Base-by-base conservation (phyloP, 768 basidiomycete genomes). In the Botryobasidium botryosum region DNA sequence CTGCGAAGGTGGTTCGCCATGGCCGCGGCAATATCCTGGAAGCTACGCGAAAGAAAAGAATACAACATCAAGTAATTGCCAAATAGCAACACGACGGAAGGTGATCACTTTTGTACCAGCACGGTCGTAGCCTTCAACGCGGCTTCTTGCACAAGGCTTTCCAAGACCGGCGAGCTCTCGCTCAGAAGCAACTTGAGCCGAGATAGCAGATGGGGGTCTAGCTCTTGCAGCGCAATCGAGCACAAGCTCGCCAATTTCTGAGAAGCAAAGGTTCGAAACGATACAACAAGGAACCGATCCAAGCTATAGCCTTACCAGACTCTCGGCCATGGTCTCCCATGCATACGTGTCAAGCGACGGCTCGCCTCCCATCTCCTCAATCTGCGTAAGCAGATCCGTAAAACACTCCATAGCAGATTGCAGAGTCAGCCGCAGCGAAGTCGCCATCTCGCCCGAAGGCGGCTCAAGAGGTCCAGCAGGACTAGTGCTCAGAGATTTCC, bases 241-340 rank as follows among this genome's bases (percentile, higher is more conserved):
- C 86, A 87, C 26, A 88, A 65, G 3, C 83, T 76, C 3, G 82
- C 79, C 17, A 90, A 64, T 83, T 88, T 90, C 86, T 90, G 52
- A 23, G 5, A 40, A 4, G 28, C 12, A 13, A 12, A 25, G 23
- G 12, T 42, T 31, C n/a, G n/a, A n/a, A n/a, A n/a, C n/a, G n/a
- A 7, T 12, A 31, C n/a, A 12, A 29, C 37, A 40, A 27, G 23
- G 27, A 25, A 15, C 17, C 23, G 6, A 21, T 24, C 41, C 6
- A 5, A 43, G 26, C 21, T 40, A 18, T 25, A 35, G 32, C 60
- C 73, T 39, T 52, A 85, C 86, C 68, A 90, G 59, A 52, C 80
- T 81, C 57, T 90, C 86, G 7, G 86, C 83, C 77, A 90, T 78
- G 0, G 86, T 88, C 56, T 90, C 86, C 78, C 79, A 88, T 42